Base-by-base conservation (phyloP, 2,329 filamentous ascomycete species). In the Calonectria pseudoreteaudii region DNA sequence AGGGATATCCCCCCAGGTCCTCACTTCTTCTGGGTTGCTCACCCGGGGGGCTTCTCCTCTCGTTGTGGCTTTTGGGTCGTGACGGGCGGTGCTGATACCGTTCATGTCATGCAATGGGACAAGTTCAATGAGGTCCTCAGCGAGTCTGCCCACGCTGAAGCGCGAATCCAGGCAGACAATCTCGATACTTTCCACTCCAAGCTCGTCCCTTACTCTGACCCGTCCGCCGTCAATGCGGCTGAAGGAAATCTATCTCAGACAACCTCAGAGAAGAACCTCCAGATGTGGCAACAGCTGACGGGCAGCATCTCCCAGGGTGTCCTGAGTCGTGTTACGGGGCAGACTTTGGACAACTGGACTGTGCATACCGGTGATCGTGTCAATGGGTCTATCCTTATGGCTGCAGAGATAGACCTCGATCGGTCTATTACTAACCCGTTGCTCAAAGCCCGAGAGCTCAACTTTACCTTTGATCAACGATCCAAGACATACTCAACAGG, bases 1-100 rank as follows among this genome's bases (percentile, higher is more conserved):
- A 87, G 87, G 28, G 86, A 90, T 69, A 84, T 93, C 31, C 90
- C 90, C 0, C 79, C 85, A 0, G 91, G 91, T 0, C 81, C 88
- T 18, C 91, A 93, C 79, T 89, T 93, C 72, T 84, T 92, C 71
- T 93, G 91, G 90, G 87, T 89, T 34, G 86, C 90, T 2, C 86
- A 89, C 28, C 85, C 87, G 0, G 84, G 85, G 2, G 84, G 85
- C 23, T 84, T 86, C 23, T 89, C 89, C 2, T 82, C 86, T 36
- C 87, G 91, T 4, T 89, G 86, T 69, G 91, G 90, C 7, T 91
- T 89, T 79, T 93, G 91, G 91, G 85, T 92, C 69, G 81, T 87
- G 53, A 85, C 86, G 0, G 82, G 81, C 1, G 78, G 81, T 14
- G 74, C 74, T 4, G 77, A 84, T 18, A 81, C 79, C 6, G 83